Conservation (phyloP, 2,329 filamentous ascomycete species). For the Pseudogymnoascus sp. region DNA sequence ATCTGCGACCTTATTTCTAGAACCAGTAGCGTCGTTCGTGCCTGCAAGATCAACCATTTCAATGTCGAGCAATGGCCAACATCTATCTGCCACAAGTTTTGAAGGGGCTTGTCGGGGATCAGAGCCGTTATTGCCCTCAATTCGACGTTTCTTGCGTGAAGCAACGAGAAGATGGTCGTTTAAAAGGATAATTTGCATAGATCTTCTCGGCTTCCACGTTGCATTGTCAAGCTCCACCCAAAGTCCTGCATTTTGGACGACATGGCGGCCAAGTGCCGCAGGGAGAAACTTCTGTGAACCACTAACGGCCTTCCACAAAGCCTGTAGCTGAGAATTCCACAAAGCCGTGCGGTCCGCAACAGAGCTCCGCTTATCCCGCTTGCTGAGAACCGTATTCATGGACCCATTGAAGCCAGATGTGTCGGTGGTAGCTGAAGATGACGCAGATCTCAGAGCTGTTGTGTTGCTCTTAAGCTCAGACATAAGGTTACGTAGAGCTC, state of each 20-base stretch:
- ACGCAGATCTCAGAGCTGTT: slow-evolving; percentile 54
- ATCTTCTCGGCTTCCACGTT: slow-evolving; percentile 85
- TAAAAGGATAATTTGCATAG: slow-evolving; percentile 84
- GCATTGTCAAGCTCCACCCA: slow-evolving; percentile 98
- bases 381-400: slow-evolving; percentile 50
- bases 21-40: slow-evolving; percentile 49
- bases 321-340: slow-evolving; percentile 65
- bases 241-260: slow-evolving; percentile 82
- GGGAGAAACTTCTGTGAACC: slow-evolving; percentile 96
- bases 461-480: slow-evolving; percentile 80
- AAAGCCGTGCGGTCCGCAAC: slow-evolving; percentile 63
- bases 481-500: slow-evolving; percentile 82
- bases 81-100: slow-evolving; percentile 87
- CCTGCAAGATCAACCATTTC: slow-evolving; percentile 83
- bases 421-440: slow-evolving; percentile 44
- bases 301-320: slow-evolving; percentile 94
- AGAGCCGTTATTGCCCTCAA: slow-evolving; percentile 53
- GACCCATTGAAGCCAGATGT: slow-evolving; percentile 43
- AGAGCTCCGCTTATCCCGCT: slow-evolving; percentile 80
- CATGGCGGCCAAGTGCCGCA: slow-evolving; percentile 82
- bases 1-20: slow-evolving; percentile 63
- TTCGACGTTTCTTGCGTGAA: slow-evolving; percentile 84
- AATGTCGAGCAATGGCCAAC: slow-evolving; percentile 88
- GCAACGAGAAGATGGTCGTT: slow-evolving; percentile 93
- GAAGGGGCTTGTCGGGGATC: slow-evolving; percentile 44